These are phyloP conservation scores for Rhodotorula kratochvilovae DNA, from an alignment of 768 basidiomycete species.

Conservation along the genomic window DNA sequence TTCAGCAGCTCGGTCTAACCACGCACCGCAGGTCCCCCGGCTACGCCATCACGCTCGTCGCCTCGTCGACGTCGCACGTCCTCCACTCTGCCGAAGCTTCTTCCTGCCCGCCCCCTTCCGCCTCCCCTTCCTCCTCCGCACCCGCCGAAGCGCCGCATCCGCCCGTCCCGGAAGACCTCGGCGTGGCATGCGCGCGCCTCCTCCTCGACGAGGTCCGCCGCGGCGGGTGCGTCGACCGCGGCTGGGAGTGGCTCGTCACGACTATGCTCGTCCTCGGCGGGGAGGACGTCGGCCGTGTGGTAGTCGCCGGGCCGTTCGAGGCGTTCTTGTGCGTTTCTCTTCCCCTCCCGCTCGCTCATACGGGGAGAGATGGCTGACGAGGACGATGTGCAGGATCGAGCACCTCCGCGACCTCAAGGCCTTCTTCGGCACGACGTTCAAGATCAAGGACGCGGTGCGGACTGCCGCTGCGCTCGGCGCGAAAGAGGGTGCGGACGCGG, in stretches of 20 bases:
- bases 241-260: constrained; percentile 79
- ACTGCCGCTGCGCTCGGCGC: constrained; percentile 23
- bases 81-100: constrained; percentile 82
- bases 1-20: too few relatives aligned
- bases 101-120: constrained; percentile 56
- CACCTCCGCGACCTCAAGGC: constrained; percentile 75
- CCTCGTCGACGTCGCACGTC: constrained; percentile 85
- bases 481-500: constrained; percentile 35
- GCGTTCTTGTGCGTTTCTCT: constrained; percentile 29
- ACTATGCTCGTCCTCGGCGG: constrained; percentile 93
- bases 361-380: background rate
- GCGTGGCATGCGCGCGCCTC: constrained; percentile 69
- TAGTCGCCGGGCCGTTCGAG: constrained; percentile 60
- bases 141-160: constrained; percentile 7
- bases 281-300: constrained; percentile 88
- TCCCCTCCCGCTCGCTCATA: background rate
- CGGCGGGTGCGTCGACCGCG: constrained; percentile 86
- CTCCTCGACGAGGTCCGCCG: constrained; percentile 71
- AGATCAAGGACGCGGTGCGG: constrained; percentile 55
- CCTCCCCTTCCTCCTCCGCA: background rate
- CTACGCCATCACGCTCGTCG: constrained; percentile 81
- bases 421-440: constrained; percentile 90
- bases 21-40: constrained; percentile 72
- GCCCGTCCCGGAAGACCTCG: constrained; percentile 87
- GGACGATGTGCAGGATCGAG: constrained; percentile 64